Evolutionary conservation across 192 early-diverging fungal genomes (phyloP).

Genomic region (Backusella morwellensis): DNA sequence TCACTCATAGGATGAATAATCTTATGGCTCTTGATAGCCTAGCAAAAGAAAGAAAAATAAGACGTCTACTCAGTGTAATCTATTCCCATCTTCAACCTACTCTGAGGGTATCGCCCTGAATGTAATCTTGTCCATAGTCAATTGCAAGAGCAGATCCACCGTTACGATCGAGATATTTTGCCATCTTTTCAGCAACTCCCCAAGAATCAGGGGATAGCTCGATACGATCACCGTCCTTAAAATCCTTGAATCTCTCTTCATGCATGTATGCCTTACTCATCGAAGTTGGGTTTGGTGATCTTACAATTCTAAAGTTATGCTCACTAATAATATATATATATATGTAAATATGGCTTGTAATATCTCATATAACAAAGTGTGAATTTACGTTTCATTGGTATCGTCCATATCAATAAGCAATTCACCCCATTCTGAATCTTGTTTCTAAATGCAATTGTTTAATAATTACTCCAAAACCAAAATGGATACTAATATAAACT

Average conservation of each 20-base stretch:
- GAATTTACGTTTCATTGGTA: conserved; percentile 42
- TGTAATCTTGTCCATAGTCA: conserved; percentile 88
- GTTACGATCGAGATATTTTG: conserved; percentile 61
- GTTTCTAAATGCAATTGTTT: conserved; percentile 44
- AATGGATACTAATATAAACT: too few relatives aligned
- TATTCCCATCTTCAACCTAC: background rate
- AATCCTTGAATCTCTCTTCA: conserved; percentile 43
- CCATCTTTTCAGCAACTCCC: conserved; percentile 61
- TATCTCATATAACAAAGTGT: background rate
- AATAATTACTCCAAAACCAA: too few relatives aligned
- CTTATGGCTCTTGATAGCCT: conserved; percentile 84
- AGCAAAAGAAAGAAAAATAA: background rate
- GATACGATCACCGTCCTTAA: conserved; percentile 70
- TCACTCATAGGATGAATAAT: conserved; percentile 73
- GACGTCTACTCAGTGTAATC: background rate
- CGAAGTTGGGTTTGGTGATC: conserved; percentile 60
- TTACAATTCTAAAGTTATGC: conserved; percentile 76
- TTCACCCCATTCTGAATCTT: conserved; percentile 85
- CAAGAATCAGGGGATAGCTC: conserved; percentile 86
- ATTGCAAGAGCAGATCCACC: conserved; percentile 76
- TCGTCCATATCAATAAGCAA: conserved; percentile 85
- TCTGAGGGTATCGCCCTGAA: conserved; percentile 69
- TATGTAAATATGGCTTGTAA: background rate
- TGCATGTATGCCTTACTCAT: conserved; percentile 44
- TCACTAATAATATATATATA: conserved; percentile 35